Conservation (phyloP, 2,329 filamentous ascomycete species). For the Akanthomyces lecanii region DNA sequence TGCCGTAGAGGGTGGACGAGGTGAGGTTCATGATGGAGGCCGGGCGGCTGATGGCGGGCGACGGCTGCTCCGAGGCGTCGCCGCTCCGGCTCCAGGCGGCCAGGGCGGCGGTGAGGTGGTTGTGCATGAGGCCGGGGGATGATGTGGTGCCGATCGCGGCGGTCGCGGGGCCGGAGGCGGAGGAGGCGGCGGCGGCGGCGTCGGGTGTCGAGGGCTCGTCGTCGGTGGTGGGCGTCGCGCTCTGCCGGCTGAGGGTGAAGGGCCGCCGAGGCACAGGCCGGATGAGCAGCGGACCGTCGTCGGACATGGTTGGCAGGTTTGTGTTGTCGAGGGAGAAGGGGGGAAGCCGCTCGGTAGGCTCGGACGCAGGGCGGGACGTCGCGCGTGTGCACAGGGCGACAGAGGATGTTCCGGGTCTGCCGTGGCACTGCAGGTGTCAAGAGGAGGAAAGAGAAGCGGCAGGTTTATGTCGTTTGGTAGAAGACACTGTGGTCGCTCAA, state of each 20-base stretch:
- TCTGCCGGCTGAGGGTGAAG: conserved; percentile 56
- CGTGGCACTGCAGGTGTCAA: neutral
- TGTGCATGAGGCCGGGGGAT: conserved; percentile 8
- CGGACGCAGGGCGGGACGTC: neutral
- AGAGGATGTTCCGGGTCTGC: neutral
- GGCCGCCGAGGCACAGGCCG: conserved; percentile 69
- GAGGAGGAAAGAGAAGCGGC: neutral
- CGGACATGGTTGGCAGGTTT: neutral
- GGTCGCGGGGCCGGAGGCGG: conserved; percentile 22
- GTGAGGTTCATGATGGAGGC: conserved; percentile 83
- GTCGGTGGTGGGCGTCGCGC: conserved; percentile 41
- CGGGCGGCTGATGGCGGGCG: conserved; percentile 56
- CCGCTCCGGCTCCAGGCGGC: conserved; percentile 17
- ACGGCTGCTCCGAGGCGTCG: conserved; percentile 13
- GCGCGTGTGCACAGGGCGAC: neutral
- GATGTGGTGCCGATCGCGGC: neutral
- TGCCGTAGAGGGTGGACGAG: conserved; percentile 83
- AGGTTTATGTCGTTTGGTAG: neutral
- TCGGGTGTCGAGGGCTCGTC: conserved; percentile 14
- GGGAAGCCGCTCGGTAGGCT: neutral
- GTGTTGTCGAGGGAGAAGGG: neutral
- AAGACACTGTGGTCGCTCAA: neutral
- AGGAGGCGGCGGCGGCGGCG: conserved; percentile 22
- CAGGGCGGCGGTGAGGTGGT: conserved; percentile 30
- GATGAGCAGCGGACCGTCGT: conserved; percentile 51